These are phyloP conservation scores for Naematelia aurantialba DNA, from an alignment of 768 basidiomycete genomes.

Conservation along the genomic window DNA sequence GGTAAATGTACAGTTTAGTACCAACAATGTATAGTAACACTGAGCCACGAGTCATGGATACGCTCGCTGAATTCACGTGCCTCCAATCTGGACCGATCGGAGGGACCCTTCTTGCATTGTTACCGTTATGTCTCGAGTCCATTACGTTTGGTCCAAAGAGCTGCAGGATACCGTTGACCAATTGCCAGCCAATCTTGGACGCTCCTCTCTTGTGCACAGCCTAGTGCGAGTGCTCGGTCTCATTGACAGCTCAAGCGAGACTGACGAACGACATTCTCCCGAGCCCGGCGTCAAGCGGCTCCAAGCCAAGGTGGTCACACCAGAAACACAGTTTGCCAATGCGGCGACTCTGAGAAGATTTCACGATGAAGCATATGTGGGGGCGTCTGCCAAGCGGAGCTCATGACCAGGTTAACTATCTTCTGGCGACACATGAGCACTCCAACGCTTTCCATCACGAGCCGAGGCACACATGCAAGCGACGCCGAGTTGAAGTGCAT, in stretches of 20 bases:
- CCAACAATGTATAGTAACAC: no score
- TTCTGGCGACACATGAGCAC: not conserved
- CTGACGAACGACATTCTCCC: no score
- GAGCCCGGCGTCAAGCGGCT: not conserved
- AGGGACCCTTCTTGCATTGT: not conserved
- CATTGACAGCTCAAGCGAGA: not conserved
- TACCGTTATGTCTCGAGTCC: not conserved
- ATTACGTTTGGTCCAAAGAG: constrained; percentile 29
- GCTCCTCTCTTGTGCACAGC: constrained; percentile 41
- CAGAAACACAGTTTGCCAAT: constrained; percentile 58
- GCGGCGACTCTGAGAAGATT: constrained; percentile 62
- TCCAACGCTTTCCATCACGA: constrained; percentile 2
- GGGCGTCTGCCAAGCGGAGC: constrained; percentile 53
- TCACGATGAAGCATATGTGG: constrained; percentile 69
- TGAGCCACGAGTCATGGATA: not conserved
- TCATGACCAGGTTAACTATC: constrained; percentile 17
- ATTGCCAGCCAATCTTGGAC: constrained; percentile 33
- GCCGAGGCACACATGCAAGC: constrained; percentile 29
- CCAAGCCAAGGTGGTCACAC: constrained; percentile 52
- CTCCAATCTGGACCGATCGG: no score
- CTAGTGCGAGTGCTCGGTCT: constrained; percentile 29
- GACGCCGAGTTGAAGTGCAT: constrained; percentile 48
- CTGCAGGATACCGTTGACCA: constrained; percentile 28
- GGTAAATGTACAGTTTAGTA: no score
- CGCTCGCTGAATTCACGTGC: not conserved